Percentiles rank a stretch among this genome's conserved stretches.
These are phyloP conservation scores for Fusarium secorum DNA, from an alignment of 2,329 filamentous ascomycete genomes.

Conservation along the genomic window DNA sequence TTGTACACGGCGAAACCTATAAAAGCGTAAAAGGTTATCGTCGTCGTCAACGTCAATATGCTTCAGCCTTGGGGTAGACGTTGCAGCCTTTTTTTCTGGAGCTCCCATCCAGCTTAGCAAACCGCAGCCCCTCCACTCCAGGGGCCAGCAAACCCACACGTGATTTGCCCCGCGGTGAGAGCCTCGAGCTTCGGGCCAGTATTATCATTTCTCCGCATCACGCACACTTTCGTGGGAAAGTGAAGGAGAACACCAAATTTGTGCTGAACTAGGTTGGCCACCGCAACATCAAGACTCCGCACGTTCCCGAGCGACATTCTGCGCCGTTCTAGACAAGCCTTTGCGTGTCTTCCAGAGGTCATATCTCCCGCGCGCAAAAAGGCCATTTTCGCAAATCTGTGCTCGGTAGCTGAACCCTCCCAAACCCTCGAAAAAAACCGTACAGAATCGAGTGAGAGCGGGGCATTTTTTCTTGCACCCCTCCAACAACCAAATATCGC, in stretches of 20 bases:
- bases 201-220: constrained; percentile 51
- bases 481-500: constrained; percentile 45
- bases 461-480: constrained; percentile 49
- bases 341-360: constrained; percentile 33
- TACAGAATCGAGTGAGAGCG: constrained; percentile 44
- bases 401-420: constrained; percentile 29
- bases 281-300: constrained; percentile 42
- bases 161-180: constrained; percentile 52
- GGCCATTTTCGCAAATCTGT: constrained; percentile 25
- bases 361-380: constrained; percentile 35
- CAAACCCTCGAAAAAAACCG: constrained; percentile 31
- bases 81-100: constrained; percentile 44
- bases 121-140: constrained; percentile 41
- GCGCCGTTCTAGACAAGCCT: constrained; percentile 34
- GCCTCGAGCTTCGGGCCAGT: constrained; percentile 43
- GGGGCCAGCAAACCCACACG: constrained; percentile 41
- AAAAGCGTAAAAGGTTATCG: constrained; percentile 33
- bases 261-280: constrained; percentile 42
- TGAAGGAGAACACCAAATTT: constrained; percentile 52
- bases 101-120: constrained; percentile 42
- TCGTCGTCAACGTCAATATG: constrained; percentile 40
- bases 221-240: constrained; percentile 51
- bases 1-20: constrained; percentile 37
- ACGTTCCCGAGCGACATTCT: constrained; percentile 39
- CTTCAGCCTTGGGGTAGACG: constrained; percentile 43